Base-by-base conservation (phyloP, 129 eudicot genomes). In the Gnaphalium uliginosum region DNA sequence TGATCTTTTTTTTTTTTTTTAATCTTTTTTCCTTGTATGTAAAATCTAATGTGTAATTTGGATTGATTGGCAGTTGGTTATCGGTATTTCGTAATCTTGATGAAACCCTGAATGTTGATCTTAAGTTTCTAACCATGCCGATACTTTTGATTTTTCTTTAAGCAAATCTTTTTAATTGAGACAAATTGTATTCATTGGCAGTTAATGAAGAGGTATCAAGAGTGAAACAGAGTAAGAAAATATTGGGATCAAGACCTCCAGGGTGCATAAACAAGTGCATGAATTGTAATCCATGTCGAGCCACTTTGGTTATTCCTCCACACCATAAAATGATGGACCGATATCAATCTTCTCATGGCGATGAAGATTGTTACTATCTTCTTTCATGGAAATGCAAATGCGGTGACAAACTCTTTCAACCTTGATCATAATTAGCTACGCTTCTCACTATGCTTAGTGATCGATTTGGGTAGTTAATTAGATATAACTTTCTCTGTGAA, bases 341-440 rank as follows among this genome's bases (percentile, higher is more conserved):
- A 76, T 39, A 65, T 29, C 78, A 70, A 53, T 78, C 76, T 53
- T 77, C 84, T 19, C 89, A 74, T 54, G 70, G 93, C 30, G 96
- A 86, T 58, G 96, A 88, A 30, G 98, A 82, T 64, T 80, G 79
- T 30, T 93, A 93, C 51, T 93, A 93, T 82, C 98, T 93, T 64
- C 91, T 93, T 74, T 90, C 92, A 0, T 93, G 98, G 98, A 90
- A 88, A 84, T 93, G 98, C 96, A 85, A 79, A 76, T 93, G 98
- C 19, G 92, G 94, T 48, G 81, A 90, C 66, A 88, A 86, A 88
- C 86, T 93, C 50, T 93, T 86, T 84, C 96, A 90, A 72, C 98
- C 98, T 64, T 93, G 66, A 26, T 73, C 46, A 59, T 54, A 32
- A 26, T 50, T 72, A 23, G n/a, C n/a, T 50, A 50, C 43, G 30